Evolutionary conservation across 306 rosid genomes (phyloP).

Genomic region (Malus fusca): DNA sequence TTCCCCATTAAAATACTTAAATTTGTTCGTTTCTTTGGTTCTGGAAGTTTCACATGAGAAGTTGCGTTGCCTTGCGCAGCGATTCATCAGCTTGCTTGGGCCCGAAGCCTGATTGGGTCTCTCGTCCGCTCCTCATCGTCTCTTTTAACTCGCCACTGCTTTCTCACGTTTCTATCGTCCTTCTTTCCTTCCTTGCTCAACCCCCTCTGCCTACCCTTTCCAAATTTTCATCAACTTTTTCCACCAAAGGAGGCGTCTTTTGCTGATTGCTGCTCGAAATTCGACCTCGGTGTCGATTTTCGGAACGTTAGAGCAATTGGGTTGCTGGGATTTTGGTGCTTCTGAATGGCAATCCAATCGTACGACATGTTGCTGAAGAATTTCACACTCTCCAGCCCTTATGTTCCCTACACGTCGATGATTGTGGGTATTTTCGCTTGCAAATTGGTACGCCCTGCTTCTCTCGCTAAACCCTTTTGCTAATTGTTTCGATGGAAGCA

Average conservation of each 20-base stretch:
- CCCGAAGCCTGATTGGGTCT: background rate
- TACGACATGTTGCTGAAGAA: slow-evolving; percentile 60
- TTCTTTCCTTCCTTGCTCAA: background rate
- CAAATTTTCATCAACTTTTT: background rate
- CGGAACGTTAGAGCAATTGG: slow-evolving; percentile 1
- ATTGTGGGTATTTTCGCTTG: slow-evolving; percentile 62
- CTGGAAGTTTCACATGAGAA: slow-evolving; percentile 1
- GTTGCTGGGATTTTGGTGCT: slow-evolving; percentile 32
- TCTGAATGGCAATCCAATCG: slow-evolving; percentile 59
- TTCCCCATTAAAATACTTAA: background rate
- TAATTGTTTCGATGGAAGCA: background rate
- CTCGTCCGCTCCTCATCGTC: background rate
- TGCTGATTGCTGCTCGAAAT: background rate
- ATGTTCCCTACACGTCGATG: slow-evolving; percentile 58
- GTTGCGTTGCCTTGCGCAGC: slow-evolving; percentile 1
- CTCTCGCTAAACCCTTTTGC: background rate
- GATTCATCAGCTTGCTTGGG: background rate
- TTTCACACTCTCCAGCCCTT: slow-evolving; percentile 51
- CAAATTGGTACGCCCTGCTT: slow-evolving; percentile 57
- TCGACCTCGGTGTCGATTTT: background rate
- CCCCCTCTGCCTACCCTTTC: background rate
- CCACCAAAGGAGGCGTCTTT: background rate
- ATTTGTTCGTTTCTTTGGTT: background rate
- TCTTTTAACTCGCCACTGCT: background rate
- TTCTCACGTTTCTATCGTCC: background rate